Base-by-base conservation (phyloP, 441 rosid genomes). In the Syzygium syzygioides region DNA sequence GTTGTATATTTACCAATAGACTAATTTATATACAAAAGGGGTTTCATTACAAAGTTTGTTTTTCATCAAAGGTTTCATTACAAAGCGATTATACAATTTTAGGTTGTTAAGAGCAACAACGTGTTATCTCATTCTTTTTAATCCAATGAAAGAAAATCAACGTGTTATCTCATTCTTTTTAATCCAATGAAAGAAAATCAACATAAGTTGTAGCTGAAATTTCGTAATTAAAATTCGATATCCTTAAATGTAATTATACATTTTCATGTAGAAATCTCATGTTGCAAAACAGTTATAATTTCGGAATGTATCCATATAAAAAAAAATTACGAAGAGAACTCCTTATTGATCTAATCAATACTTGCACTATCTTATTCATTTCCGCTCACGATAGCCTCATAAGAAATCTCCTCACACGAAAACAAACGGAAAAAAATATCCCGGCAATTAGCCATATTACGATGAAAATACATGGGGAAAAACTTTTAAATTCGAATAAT, bases 301-400 rank as follows among this genome's bases (percentile, higher is more conserved):
- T 41, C 52, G 12, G 1, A 13, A 23, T 37, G 2, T 10, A 19
- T 12, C 4, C 14, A 19, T 11, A 6, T 9, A 19, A 34, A 34
- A 20, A 20, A 19, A 68, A 68, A 68, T 34, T 25, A 68, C 1
- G 1, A 34, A 8, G 0, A 30, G 37, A 64, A 64, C 4, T n/a
- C 23, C 37, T 8, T n/a, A 2, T 64, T 15, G 37, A 64, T 30
- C 37, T n/a, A n/a, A 62, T 62, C 1, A 5, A 28, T 62, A 62
- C 4, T 62, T 62, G 15, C 0, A 19, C 4, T 7, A 2, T 62
- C 4, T 62, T 62, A n/a, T 62, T 64, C 37, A 64, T 64, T 30
- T 64, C 5, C 20, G 15, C 71, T 64, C 10, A 6, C 14, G n/a
- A 30, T n/a, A n/a, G 19, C 10, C 1, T 2, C 1, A 0, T n/a